Evolutionary conservation across 106 monocot species (phyloP).

Genomic region (Vanilla planifolia): DNA sequence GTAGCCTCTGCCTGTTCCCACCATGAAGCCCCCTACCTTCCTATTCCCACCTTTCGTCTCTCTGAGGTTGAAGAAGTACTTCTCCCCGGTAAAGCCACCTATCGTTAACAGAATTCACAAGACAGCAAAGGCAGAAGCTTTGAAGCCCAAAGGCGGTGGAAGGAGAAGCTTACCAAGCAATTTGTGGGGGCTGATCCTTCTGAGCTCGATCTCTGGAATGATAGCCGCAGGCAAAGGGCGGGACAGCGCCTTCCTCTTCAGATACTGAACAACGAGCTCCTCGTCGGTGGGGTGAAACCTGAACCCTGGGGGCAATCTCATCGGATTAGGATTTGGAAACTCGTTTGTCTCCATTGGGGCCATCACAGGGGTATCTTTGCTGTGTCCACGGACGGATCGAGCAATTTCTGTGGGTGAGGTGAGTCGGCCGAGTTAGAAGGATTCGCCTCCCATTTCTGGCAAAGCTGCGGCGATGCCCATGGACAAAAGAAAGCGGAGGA

Average conservation of each 20-base stretch:
- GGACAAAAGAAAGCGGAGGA: too few relatives aligned
- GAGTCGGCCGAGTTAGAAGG: too few relatives aligned
- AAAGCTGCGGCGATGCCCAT: too few relatives aligned
- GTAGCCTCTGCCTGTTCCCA: constrained; percentile 53
- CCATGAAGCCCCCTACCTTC: constrained; percentile 38
- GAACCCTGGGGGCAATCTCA: constrained; percentile 90
- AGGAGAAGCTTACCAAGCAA: constrained; percentile 61
- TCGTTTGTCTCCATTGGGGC: too few relatives aligned
- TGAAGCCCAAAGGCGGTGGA: not conserved
- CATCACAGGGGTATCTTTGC: too few relatives aligned
- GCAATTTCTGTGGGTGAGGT: too few relatives aligned
- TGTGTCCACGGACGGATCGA: too few relatives aligned
- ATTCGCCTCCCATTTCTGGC: too few relatives aligned
- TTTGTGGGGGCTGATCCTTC: constrained; percentile 55
- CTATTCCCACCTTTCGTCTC: constrained; percentile 53
- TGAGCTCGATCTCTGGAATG: constrained; percentile 68
- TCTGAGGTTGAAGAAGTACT: constrained; percentile 73
- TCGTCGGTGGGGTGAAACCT: constrained; percentile 86
- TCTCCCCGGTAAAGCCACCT: constrained; percentile 55
- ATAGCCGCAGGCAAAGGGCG: constrained; percentile 59
- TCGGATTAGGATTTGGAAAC: too few relatives aligned
- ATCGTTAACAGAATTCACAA: constrained; percentile 19
- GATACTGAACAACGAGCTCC: constrained; percentile 76
- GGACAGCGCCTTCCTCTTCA: constrained; percentile 54
- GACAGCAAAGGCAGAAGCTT: not conserved